These are phyloP conservation scores for Penicillium sp. DNA, from an alignment of 2,329 filamentous ascomycete species.

Conservation along the genomic window DNA sequence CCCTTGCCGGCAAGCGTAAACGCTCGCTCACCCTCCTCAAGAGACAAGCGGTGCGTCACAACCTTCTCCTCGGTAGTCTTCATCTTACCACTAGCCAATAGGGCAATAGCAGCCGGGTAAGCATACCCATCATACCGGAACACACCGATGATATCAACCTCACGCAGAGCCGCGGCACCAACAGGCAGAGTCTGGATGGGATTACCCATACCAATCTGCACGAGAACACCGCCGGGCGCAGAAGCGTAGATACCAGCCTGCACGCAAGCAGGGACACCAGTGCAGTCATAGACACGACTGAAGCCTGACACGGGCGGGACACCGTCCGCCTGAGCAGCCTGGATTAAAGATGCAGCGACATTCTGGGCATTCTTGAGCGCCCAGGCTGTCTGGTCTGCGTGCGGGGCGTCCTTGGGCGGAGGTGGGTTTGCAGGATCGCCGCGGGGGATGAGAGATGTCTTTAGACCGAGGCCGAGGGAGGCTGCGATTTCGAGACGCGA, in stretches of 20 bases:
- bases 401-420: slow-evolving; percentile 37
- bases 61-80: slow-evolving; percentile 55
- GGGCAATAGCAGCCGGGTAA: slow-evolving; percentile 58
- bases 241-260: slow-evolving; percentile 52
- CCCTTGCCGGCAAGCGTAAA: slow-evolving; percentile 57
- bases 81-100: slow-evolving; percentile 56
- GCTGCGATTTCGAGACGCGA: slow-evolving; percentile 60
- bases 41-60: slow-evolving; percentile 56
- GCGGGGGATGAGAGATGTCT: slow-evolving; percentile 44
- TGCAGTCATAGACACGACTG: slow-evolving; percentile 52
- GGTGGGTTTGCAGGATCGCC: slow-evolving; percentile 34
- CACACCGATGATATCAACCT: slow-evolving; percentile 62
- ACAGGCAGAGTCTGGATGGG: slow-evolving; percentile 59
- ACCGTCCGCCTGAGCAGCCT: slow-evolving; percentile 20
- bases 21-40: slow-evolving; percentile 55
- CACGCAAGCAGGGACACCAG: slow-evolving; percentile 50
- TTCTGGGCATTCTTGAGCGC: slow-evolving; percentile 42
- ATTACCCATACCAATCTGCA: slow-evolving; percentile 62
- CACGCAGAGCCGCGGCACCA: slow-evolving; percentile 58
- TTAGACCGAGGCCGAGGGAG: slow-evolving; percentile 41
- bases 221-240: slow-evolving; percentile 54
- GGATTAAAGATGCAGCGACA: slow-evolving; percentile 39
- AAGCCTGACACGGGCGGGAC: slow-evolving; percentile 40
- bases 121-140: slow-evolving; percentile 59
- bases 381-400: slow-evolving; percentile 38